Evolutionary conservation across 805 yeast genomes (phyloP), one percentile per base, ranked within the genome.

Genomic region (Metschnikowia vanudenii): DNA sequence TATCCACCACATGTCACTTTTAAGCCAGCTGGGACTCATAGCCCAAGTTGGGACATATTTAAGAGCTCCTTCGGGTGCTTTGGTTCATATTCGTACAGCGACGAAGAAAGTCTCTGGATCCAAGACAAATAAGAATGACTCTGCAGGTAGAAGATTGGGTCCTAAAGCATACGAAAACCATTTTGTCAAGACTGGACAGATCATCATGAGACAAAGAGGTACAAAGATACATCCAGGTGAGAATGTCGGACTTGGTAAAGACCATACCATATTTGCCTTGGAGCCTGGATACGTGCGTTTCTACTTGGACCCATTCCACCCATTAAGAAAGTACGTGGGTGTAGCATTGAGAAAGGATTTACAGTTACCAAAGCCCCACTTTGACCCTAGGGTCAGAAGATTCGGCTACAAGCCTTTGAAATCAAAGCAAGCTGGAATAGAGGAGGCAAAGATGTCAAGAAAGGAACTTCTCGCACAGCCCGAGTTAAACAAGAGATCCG

Each of bases 251-350:
- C 88, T 92, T 50, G 99, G 99, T 52, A 84, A 81, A 59, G 98
- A 94, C 65, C 97, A 91, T 65, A 92, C 99, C 1, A 78, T 94
- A 28, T 89, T 75, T 65, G 97, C 99, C 3, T 59, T 74, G 30
- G 98, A 94, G 62, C 96, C 97, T 2, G 99, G 99, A 20, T 89
- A 74, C 64, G 97, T 92, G 26, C 80, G 95, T 53, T 94, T 80
- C 68, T 94, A 94, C 67, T 71, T 84, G 50, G 97, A 94, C 71
- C 98, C 99, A 4, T 94, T 94, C 76, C 98, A 94, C 62, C 97
- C 98, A 36, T 80, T 82, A 63, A 82, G 97, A 62, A 85, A 83
- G 62, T 88, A 88, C 61, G 86, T 90, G 53, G 99, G 99, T 33
- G 82, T 94, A 32, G 90, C 96, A 0, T 74, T 94, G 42, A 71